Conservation (phyloP, 768 basidiomycete genomes). For the Tulasnella sp. region DNA sequence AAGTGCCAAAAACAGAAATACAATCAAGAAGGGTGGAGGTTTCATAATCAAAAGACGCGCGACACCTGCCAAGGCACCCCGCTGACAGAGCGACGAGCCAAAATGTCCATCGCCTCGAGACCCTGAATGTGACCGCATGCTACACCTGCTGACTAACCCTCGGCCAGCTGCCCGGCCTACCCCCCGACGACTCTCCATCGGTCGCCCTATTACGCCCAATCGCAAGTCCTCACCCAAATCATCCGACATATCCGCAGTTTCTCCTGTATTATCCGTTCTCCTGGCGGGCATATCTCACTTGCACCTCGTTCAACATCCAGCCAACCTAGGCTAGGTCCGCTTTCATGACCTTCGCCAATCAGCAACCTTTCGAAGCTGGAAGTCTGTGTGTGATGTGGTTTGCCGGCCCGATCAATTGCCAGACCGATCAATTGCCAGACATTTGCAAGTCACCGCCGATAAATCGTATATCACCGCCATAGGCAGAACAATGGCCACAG, state of each 20-base stretch:
- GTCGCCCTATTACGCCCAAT: not conserved
- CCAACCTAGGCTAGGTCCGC: not conserved
- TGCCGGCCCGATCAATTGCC: not conserved
- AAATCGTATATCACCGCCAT: slow-evolving; percentile 1
- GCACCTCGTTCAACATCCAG: not conserved
- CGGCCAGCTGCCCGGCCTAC: not conserved
- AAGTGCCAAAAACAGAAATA: not conserved
- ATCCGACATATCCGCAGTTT: slow-evolving; percentile 12
- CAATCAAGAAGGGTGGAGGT: slow-evolving; percentile 14
- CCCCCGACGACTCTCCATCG: slow-evolving; percentile 10
- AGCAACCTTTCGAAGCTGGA: slow-evolving; percentile 26
- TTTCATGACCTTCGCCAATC: slow-evolving; percentile 25
- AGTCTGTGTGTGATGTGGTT: slow-evolving; percentile 14
- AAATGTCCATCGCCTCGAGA: not conserved
- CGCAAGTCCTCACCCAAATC: not conserved
- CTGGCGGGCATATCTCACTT: not conserved
- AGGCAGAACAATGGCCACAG: not conserved
- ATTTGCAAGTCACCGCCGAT: slow-evolving; percentile 6
- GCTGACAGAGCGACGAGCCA: slow-evolving; percentile 1
- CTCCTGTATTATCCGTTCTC: not conserved
- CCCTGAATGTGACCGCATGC: slow-evolving; percentile 6
- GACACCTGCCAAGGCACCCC: not conserved
- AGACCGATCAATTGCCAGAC: not conserved
- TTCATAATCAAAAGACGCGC: not conserved
- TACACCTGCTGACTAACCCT: slow-evolving; percentile 13